phyloP scores from a whole-genome alignment of 176 grass and related monocot species.

The Stipa capillata region DNA sequence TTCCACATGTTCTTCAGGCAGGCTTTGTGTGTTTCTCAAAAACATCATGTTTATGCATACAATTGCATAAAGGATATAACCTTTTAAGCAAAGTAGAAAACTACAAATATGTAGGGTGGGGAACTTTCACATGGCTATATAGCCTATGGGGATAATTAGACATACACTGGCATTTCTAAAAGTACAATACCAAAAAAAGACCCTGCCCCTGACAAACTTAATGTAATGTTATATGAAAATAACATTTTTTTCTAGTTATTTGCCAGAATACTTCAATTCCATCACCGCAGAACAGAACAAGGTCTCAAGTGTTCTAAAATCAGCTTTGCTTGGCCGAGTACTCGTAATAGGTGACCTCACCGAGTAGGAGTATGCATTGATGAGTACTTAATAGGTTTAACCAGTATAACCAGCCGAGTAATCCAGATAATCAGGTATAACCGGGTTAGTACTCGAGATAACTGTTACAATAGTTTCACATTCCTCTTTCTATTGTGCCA shows the following conservation, averaged over 20 bases:
- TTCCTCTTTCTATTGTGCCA: background rate
- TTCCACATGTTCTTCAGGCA: background rate
- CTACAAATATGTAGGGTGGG: background rate
- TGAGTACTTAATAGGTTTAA: background rate
- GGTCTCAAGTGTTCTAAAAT: background rate
- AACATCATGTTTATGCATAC: background rate
- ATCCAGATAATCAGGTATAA: background rate
- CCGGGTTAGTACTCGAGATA: background rate
- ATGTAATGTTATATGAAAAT: background rate
- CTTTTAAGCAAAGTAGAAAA: background rate
- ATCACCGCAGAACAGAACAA: background rate
- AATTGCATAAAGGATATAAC: background rate
- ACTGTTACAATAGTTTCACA: background rate
- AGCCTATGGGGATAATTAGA: background rate
- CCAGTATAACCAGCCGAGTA: background rate
- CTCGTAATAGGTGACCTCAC: background rate
- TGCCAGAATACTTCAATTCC: background rate
- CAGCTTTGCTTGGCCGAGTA: background rate
- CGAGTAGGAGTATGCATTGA: background rate
- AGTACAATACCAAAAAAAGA: background rate
- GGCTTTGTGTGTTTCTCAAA: background rate
- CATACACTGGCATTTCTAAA: background rate
- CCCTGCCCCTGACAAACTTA: background rate
- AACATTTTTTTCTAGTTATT: background rate
- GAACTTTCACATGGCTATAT: background rate